Conservation (phyloP, 305 asterid genomes). For the Stenogyne calaminthoides region DNA sequence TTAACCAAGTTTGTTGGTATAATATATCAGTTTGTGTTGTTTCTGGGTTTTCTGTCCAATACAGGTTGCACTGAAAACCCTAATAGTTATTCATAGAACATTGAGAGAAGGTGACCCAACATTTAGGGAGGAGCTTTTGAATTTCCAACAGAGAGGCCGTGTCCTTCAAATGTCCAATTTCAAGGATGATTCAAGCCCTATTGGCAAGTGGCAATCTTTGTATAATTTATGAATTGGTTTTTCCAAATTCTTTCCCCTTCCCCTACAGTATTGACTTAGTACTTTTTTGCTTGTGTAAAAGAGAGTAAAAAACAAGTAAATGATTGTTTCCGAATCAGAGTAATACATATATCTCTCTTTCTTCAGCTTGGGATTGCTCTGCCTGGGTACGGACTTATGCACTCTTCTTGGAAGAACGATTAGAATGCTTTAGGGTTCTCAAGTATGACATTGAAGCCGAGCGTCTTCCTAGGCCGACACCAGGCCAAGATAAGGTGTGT, state of each 20-base stretch:
- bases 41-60: constrained; percentile 19
- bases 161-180: constrained; percentile 90
- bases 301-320: constrained; percentile 10
- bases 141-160: constrained; percentile 89
- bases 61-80: constrained; percentile 95
- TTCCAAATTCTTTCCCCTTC: background rate
- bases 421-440: constrained; percentile 89
- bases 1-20: constrained; percentile 10
- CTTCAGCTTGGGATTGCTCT: constrained; percentile 97
- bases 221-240: background rate
- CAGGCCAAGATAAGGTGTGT: constrained; percentile 86
- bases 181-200: constrained; percentile 96
- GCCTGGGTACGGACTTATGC: constrained; percentile 97
- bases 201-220: constrained; percentile 52
- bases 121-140: constrained; percentile 85
- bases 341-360: constrained; percentile 26
- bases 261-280: background rate
- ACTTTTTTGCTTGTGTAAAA: background rate
- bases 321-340: background rate
- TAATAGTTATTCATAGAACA: constrained; percentile 86
- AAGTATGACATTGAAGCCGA: constrained; percentile 96
- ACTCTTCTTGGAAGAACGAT: constrained; percentile 92
- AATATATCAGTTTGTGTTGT: background rate
- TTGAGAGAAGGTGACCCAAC: constrained; percentile 98
- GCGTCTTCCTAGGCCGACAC: constrained; percentile 81